These are phyloP conservation scores for Letharia lupina DNA, from an alignment of 495 filamentous ascomycete species.

Conservation along the genomic window DNA sequence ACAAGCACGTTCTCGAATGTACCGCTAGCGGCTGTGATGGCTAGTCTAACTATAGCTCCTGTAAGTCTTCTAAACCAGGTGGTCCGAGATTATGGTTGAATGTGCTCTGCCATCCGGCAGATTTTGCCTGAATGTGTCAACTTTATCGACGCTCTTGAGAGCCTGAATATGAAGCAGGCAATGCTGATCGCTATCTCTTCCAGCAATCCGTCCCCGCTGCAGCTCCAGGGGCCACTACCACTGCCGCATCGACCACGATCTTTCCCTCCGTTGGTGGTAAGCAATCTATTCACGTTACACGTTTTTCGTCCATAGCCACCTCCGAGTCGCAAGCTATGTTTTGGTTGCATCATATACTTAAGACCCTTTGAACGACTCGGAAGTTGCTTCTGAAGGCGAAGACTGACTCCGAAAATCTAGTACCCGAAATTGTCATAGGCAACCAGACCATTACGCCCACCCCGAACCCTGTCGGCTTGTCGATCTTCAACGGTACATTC, in stretches of 20 bases:
- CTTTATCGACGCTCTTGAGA: background rate
- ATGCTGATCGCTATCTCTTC: background rate
- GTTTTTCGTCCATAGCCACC: background rate
- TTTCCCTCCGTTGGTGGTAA: conserved; percentile 16
- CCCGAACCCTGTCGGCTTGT: conserved; percentile 18
- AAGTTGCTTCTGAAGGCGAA: background rate
- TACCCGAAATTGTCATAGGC: conserved; percentile 24
- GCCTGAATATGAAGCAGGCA: background rate
- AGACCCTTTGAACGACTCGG: background rate
- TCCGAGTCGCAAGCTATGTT: background rate
- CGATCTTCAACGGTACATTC: conserved; percentile 16
- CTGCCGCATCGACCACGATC: conserved; percentile 9
- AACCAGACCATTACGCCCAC: conserved; percentile 22
- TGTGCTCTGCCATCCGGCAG: background rate
- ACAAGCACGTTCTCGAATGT: conserved; percentile 17
- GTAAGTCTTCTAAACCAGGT: conserved; percentile 9
- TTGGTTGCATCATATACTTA: background rate
- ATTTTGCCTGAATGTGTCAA: background rate
- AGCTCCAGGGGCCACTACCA: conserved; percentile 13
- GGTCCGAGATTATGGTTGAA: background rate
- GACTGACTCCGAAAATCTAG: background rate
- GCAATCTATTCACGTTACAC: background rate
- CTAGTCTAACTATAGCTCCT: conserved; percentile 22
- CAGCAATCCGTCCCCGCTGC: conserved; percentile 12
- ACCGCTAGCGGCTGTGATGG: conserved; percentile 12